Percentiles rank a stretch among this genome's conserved stretches.
Evolutionary conservation across 768 basidiomycete species (phyloP).

Genomic region (Macrolepiota dolichaula): DNA sequence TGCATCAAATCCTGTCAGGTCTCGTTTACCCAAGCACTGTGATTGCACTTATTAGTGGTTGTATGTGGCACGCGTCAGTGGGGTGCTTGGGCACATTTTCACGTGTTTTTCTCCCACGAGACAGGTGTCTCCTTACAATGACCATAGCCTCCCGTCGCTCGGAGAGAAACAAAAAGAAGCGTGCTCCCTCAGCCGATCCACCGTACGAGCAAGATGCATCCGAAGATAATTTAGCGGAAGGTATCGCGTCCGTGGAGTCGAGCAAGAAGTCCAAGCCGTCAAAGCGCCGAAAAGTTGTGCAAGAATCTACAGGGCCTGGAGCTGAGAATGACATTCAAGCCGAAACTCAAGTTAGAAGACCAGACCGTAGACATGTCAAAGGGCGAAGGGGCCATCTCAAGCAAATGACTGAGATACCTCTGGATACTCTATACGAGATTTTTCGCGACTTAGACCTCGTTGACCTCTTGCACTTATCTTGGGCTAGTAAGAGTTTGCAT

Average conservation of each 20-base stretch:
- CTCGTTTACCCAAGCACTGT: too few species aligned
- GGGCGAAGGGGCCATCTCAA: constrained; percentile 5
- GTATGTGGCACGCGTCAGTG: too few species aligned
- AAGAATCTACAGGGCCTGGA: neutral
- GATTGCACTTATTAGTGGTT: too few species aligned
- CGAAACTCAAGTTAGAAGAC: neutral
- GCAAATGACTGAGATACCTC: constrained; percentile 12
- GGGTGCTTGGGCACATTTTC: too few species aligned
- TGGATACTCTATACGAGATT: constrained; percentile 27
- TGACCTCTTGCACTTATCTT: constrained; percentile 35
- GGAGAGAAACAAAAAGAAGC: neutral
- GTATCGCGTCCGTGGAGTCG: neutral
- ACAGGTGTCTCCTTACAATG: too few species aligned
- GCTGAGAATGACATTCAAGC: neutral
- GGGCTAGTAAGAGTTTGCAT: constrained; percentile 32
- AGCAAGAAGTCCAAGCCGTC: neutral
- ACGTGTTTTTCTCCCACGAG: too few species aligned
- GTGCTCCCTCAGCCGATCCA: neutral
- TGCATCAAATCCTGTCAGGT: too few species aligned
- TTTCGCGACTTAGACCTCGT: constrained; percentile 30
- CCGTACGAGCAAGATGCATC: too few species aligned
- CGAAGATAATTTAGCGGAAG: neutral
- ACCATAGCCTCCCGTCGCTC: neutral
- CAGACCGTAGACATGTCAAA: neutral
- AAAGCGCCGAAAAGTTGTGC: neutral